Base-by-base conservation (phyloP, 495 filamentous ascomycete species). In the Aspergillus funiculosus region DNA sequence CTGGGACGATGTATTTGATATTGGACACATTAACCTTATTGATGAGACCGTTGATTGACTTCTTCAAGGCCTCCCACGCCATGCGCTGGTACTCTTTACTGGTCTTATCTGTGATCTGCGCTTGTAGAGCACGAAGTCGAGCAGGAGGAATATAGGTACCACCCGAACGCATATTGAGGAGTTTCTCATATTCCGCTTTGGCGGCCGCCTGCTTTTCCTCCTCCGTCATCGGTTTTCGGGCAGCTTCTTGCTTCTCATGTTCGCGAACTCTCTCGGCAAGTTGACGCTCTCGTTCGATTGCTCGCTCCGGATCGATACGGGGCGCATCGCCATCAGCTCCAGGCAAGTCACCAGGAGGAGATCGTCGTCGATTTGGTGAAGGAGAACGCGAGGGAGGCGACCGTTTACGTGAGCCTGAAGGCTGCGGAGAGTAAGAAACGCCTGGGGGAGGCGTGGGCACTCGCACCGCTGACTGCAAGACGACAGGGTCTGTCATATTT, bases 11-110 rank as follows among this genome's bases (percentile, higher is more conserved):
- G 56, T 85, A 79, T 64, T 97, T 97, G 75, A 99, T 97, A 56
- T 99, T 99, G 14, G 84, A 86, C 28, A 87, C 83, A 65, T 96
- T 99, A 68, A 95, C 82, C 64, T 99, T 99, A 73, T 99, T 99
- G 70, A 97, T 91, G 21, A 99, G 69, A 56, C 92, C 92, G 60
- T 99, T 96, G 71, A 99, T 94, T 14, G 86, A 90, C 73, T 99
- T 99, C 71, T 99, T 99, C 59, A 97, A 63, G 7, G 92, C 91
- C 62, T 97, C 94, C 94, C 94, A 97, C 2, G 91, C 89, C 87
- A 99, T 92, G 39, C 94, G 85, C 72, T 99, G 92, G 63, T 95
- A 99, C 64, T 99, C 94, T 66, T 95, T 94, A 64, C 82, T 92
- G 32, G 68, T 80, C 72, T 94, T 95, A 65, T 99, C 92, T 39